Evolutionary conservation across 2,329 filamentous ascomycete genomes (phyloP).

Genomic region (Alternaria gansuensis): DNA sequence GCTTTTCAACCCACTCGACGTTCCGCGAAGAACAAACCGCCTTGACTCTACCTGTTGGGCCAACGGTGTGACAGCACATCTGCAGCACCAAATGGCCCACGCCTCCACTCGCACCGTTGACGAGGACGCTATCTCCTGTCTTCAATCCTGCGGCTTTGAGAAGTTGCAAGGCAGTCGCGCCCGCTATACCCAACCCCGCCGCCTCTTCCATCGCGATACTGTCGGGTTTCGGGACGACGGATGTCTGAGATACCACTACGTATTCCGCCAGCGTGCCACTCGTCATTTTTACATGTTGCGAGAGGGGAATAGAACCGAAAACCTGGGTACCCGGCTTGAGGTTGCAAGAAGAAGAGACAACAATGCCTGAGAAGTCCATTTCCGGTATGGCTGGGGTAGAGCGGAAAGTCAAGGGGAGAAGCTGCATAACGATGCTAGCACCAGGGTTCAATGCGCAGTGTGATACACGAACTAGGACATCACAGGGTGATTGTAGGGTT

Average conservation of each 20-base stretch:
- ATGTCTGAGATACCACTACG: slow-evolving; percentile 51
- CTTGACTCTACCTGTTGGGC: slow-evolving; percentile 49
- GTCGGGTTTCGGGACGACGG: slow-evolving; percentile 43
- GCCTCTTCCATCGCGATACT: slow-evolving; percentile 46
- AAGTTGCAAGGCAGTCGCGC: slow-evolving; percentile 53
- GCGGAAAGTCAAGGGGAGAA: slow-evolving; percentile 54
- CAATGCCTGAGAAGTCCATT: slow-evolving; percentile 55
- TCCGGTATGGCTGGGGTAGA: slow-evolving; percentile 51
- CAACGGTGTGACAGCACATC: slow-evolving; percentile 53
- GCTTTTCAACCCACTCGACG: slow-evolving; percentile 52
- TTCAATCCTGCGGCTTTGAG: slow-evolving; percentile 48
- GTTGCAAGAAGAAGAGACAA: slow-evolving; percentile 34
- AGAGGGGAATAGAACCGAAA: slow-evolving; percentile 54
- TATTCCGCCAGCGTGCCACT: slow-evolving; percentile 55
- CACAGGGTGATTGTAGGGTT: slow-evolving; percentile 13
- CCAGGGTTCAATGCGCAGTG: slow-evolving; percentile 57
- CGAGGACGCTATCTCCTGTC: slow-evolving; percentile 54
- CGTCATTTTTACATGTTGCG: slow-evolving; percentile 47
- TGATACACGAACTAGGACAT: slow-evolving; percentile 36
- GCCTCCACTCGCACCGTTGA: slow-evolving; percentile 63
- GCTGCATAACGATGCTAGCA: slow-evolving; percentile 54
- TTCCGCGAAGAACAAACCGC: slow-evolving; percentile 60
- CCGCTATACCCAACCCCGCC: slow-evolving; percentile 54
- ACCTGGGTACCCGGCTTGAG: slow-evolving; percentile 49
- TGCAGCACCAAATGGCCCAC: slow-evolving; percentile 61